Conservation (phyloP, 2,329 filamentous ascomycete species). For the Microsporum canis region DNA sequence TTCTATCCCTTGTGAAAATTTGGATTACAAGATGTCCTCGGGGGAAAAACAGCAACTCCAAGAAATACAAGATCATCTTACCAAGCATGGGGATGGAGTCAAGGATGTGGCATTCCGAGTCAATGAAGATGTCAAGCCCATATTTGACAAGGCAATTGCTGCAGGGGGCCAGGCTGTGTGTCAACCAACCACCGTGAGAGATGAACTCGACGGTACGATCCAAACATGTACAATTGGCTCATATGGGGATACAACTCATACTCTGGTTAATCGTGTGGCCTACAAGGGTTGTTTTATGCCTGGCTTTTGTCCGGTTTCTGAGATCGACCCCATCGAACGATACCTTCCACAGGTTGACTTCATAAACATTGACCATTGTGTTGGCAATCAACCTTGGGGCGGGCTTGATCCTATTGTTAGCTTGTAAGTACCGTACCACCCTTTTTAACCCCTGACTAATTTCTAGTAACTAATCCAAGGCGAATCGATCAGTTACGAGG, state of each 20-base stretch:
- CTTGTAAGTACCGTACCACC: conserved; percentile 31
- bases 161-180: conserved; percentile 56
- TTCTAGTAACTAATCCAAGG: conserved; percentile 6
- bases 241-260: conserved; percentile 84
- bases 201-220: conserved; percentile 52
- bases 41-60: conserved; percentile 52
- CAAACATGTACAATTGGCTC: conserved; percentile 65
- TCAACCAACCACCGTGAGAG: conserved; percentile 43
- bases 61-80: conserved; percentile 68
- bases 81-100: conserved; percentile 76
- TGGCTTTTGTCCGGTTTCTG: conserved; percentile 50
- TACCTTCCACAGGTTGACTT: conserved; percentile 54
- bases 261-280: conserved; percentile 57
- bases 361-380: conserved; percentile 78
- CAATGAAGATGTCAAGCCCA: conserved; percentile 58
- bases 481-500: conserved; percentile 54
- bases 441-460: conserved; percentile 14
- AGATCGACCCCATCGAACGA: conserved; percentile 33
- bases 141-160: conserved; percentile 59
- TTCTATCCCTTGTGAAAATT: conserved; percentile 34
- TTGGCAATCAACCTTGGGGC: conserved; percentile 88
- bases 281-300: conserved; percentile 69
- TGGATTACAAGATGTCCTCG: conserved; percentile 42
- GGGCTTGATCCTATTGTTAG: conserved; percentile 54
- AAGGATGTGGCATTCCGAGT: conserved; percentile 89